phyloP scores from a whole-genome alignment of 805 yeast genomes.

The Ogataea polymorpha region DNA sequence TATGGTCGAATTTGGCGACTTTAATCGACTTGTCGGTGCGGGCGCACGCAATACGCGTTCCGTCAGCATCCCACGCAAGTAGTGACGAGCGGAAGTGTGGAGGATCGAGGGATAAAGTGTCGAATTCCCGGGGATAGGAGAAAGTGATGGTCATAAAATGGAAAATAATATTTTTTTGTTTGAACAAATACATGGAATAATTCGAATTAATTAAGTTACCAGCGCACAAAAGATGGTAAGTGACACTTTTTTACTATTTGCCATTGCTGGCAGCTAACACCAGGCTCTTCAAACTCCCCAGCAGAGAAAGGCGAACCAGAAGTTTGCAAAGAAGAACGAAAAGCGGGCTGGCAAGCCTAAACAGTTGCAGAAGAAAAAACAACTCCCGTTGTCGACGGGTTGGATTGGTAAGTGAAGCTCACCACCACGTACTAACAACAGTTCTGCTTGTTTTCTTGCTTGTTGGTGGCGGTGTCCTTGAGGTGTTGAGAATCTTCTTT shows the following conservation, averaged over 20 bases:
- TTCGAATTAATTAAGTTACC: background rate
- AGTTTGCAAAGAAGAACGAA: conserved; percentile 71
- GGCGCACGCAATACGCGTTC: conserved; percentile 40
- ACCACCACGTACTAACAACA: conserved; percentile 4
- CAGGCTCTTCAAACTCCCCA: conserved; percentile 78
- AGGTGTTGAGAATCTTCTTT: conserved; percentile 55
- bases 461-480: conserved; percentile 80
- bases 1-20: conserved; percentile 34
- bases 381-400: conserved; percentile 54
- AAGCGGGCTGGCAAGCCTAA: conserved; percentile 74
- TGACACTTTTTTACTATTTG: background rate
- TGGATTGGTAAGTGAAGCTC: conserved; percentile 57
- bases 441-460: conserved; percentile 55
- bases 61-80: conserved; percentile 38
- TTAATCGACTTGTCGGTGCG: conserved; percentile 43
- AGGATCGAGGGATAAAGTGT: conserved; percentile 14
- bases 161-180: background rate
- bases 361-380: conserved; percentile 35
- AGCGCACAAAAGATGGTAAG: conserved; percentile 4
- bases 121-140: conserved; percentile 13
- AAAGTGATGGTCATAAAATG: conserved; percentile 3
- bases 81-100: conserved; percentile 3
- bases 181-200: background rate
- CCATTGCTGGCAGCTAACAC: background rate
- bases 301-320: conserved; percentile 84